Conservation (phyloP, 1,284 basidiomycete species). For the Mycena citricolor region DNA sequence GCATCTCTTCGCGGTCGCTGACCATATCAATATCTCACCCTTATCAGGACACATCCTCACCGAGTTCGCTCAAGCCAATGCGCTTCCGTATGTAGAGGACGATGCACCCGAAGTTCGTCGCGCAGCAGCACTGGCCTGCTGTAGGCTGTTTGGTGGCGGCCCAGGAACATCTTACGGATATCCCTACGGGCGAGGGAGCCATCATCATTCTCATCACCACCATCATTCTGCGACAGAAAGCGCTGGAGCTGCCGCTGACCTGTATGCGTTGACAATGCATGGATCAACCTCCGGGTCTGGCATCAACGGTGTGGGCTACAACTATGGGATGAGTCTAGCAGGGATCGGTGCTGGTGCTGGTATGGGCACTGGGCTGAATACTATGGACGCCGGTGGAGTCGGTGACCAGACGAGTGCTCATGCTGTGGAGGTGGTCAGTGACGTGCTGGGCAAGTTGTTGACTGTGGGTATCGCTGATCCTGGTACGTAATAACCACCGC, state of each 20-base stretch:
- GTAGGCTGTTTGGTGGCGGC: constrained; percentile 88
- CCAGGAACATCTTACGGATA: too few species aligned
- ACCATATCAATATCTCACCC: constrained; percentile 1
- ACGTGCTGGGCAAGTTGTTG: constrained; percentile 96
- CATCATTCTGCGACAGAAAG: too few species aligned
- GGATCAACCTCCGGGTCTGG: too few species aligned
- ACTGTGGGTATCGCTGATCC: constrained; percentile 98
- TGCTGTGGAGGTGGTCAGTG: constrained; percentile 96
- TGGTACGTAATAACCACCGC: constrained; percentile 45
- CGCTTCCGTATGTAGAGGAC: constrained; percentile 94
- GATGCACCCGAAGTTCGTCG: constrained; percentile 90
- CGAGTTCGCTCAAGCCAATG: constrained; percentile 93
- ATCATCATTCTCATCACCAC: too few species aligned
- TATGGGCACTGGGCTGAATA: not conserved
- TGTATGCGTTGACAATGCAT: too few species aligned
- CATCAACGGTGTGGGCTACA: too few species aligned
- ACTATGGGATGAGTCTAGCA: too few species aligned
- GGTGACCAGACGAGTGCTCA: constrained; percentile 90
- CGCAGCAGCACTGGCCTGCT: constrained; percentile 92
- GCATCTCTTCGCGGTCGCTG: not conserved
- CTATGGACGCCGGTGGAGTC: constrained; percentile 3
- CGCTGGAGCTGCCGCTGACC: too few species aligned
- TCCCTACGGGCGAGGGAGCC: too few species aligned
- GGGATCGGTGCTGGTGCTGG: not conserved
- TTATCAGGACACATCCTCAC: constrained; percentile 83